Evolutionary conservation across 2,329 filamentous ascomycete species (phyloP).

Genomic region (Magnaporthiopsis incrustans): DNA sequence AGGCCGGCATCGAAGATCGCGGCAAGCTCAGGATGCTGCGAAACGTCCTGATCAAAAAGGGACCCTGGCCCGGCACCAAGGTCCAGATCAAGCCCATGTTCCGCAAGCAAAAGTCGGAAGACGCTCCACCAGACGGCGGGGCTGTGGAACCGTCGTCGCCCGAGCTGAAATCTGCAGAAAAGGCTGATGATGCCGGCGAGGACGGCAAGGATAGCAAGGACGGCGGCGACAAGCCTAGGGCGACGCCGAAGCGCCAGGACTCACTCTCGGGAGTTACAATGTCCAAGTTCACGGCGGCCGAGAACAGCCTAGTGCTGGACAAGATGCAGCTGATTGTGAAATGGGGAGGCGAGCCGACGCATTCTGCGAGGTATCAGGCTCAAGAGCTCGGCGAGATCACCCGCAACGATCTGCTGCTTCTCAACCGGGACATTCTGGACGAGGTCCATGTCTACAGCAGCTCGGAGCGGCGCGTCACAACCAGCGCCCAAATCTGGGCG

Average conservation of each 20-base stretch:
- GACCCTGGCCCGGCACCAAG: conserved; percentile 89
- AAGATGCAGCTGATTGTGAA: conserved; percentile 98
- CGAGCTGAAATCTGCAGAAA: conserved; percentile 9
- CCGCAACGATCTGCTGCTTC: conserved; percentile 84
- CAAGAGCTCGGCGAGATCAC: conserved; percentile 94
- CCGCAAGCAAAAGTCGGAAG: conserved; percentile 68
- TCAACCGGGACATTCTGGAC: conserved; percentile 86
- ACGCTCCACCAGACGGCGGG: conserved; percentile 18
- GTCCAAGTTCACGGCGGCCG: conserved; percentile 86
- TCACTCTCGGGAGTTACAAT: conserved; percentile 85
- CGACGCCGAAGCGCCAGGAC: conserved; percentile 60
- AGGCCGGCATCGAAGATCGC: conserved; percentile 72
- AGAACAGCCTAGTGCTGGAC: conserved; percentile 87
- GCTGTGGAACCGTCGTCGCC: conserved; percentile 3
- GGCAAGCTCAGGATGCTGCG: conserved; percentile 79
- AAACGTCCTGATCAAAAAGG: conserved; percentile 86
- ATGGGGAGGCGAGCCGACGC: conserved; percentile 96
- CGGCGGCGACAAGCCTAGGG: conserved; percentile 23
- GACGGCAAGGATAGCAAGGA: neutral
- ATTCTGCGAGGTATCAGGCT: conserved; percentile 91
- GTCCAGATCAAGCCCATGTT: conserved; percentile 99
- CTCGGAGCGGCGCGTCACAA: conserved; percentile 88
- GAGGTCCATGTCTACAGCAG: conserved; percentile 94
- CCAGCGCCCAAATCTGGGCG: conserved; percentile 94
- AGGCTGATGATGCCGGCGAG: conserved; percentile 7